phyloP scores from a whole-genome alignment of 495 filamentous ascomycete species.

The Aspergillus hancockii region DNA sequence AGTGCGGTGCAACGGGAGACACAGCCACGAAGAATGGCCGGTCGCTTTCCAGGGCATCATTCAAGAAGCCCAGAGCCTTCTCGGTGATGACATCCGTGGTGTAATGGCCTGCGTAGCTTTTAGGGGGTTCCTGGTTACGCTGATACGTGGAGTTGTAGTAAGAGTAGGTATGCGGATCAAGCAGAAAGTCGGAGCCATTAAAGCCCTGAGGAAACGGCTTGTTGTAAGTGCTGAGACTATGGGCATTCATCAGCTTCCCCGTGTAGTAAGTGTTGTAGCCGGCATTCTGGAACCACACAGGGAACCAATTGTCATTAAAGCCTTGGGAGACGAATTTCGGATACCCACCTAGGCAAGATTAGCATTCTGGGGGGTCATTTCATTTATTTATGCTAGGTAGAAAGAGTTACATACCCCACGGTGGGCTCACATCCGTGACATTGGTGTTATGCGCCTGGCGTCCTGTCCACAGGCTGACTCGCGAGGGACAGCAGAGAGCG shows the following conservation, averaged over 20 bases:
- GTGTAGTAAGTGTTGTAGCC: slow-evolving; percentile 77
- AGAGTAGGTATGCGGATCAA: slow-evolving; percentile 71
- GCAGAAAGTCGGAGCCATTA: slow-evolving; percentile 60
- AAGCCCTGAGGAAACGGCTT: slow-evolving; percentile 60
- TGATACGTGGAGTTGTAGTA: slow-evolving; percentile 70
- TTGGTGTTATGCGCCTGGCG: slow-evolving; percentile 73
- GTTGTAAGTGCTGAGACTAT: slow-evolving; percentile 60
- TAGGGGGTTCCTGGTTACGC: slow-evolving; percentile 59
- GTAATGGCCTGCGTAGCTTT: slow-evolving; percentile 58
- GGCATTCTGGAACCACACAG: slow-evolving; percentile 67
- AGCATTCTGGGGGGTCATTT: not conserved
- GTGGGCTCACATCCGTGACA: slow-evolving; percentile 67
- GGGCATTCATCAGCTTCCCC: slow-evolving; percentile 71
- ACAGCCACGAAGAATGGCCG: slow-evolving; percentile 69
- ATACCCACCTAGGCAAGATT: slow-evolving; percentile 55
- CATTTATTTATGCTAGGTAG: not conserved
- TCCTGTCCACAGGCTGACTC: slow-evolving; percentile 66
- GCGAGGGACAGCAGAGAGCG: slow-evolving; percentile 64
- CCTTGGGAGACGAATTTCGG: slow-evolving; percentile 68
- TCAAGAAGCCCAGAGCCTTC: slow-evolving; percentile 64
- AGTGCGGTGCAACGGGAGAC: slow-evolving; percentile 68
- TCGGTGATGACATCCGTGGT: slow-evolving; percentile 61
- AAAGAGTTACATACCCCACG: slow-evolving; percentile 48
- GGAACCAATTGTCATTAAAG: slow-evolving; percentile 66
- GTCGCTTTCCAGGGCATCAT: slow-evolving; percentile 54